phyloP scores from a whole-genome alignment of 106 monocot genomes.

The Ottelia alismoides region DNA sequence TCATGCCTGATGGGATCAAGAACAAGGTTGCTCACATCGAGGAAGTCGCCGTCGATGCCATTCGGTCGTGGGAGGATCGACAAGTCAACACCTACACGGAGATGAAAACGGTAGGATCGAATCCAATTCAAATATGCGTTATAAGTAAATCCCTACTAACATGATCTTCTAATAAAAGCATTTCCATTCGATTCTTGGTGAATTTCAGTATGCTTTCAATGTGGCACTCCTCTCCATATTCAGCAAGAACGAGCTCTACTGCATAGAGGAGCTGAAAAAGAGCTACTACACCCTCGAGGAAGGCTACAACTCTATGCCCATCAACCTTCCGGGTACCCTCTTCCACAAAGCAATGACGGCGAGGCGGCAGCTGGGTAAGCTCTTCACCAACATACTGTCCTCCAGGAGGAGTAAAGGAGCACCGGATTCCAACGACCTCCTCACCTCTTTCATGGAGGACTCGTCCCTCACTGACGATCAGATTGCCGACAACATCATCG shows the following conservation, averaged over 20 bases:
- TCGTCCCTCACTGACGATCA: no score
- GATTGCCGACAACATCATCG: no score
- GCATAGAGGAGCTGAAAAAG: no score
- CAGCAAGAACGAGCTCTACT: no score
- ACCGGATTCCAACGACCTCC: constrained; percentile 34
- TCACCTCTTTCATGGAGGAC: constrained; percentile 57
- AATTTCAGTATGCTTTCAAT: constrained; percentile 61
- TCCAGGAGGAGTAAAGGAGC: no score
- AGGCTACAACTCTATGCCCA: constrained; percentile 90
- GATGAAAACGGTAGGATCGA: constrained; percentile 60
- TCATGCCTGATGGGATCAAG: constrained; percentile 58
- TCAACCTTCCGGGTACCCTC: constrained; percentile 79
- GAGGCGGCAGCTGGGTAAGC: no score
- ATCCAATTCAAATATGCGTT: not conserved
- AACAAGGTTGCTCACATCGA: constrained; percentile 36
- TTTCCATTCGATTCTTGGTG: no score
- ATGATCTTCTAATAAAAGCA: no score
- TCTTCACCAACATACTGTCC: no score
- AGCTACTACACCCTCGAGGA: no score
- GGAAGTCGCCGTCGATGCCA: constrained; percentile 27
- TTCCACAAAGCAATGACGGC: no score
- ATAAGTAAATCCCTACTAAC: not conserved
- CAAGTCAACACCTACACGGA: constrained; percentile 62
- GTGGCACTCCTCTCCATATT: constrained; percentile 78
- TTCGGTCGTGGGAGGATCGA: constrained; percentile 56